Base-by-base conservation (phyloP, 2,329 filamentous ascomycete genomes). In the Ophiostoma sp. region DNA sequence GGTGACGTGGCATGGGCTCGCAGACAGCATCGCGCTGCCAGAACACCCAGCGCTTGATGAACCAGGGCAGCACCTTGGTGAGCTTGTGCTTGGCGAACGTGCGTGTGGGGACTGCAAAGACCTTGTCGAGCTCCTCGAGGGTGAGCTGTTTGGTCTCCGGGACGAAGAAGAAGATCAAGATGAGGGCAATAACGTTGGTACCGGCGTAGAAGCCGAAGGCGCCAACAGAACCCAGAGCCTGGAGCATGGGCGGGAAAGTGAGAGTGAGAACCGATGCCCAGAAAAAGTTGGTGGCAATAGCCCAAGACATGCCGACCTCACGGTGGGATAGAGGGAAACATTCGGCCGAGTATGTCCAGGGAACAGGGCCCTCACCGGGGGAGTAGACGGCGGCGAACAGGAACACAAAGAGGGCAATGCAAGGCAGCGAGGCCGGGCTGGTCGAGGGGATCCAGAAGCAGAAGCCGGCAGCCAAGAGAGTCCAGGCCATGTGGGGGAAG, bases 301-400 rank as follows among this genome's bases (percentile, higher is more conserved):
- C 73, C 73, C 73, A 75, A 4, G 73, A 75, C 75, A 93, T 93
- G 73, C 91, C 91, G 33, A 92, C 86, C 78, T 93, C 91, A 77
- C 91, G 87, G 78, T 93, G 90, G 0, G 89, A 91, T 1, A 93
- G 85, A 0, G 91, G 91, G 79, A 91, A 93, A 1, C 92, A 89
- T 79, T 93, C 91, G 68, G 91, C 90, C 3, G 86, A 87, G 81
- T 92, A 93, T 0, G 88, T 88, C 78, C 90, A 93, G 0, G 90
- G 90, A 15, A 93, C 90, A 11, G 88, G 88, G 0, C 90, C 91
- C 81, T 93, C 91, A 1, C 87, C 79, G 5, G 79, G 79, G 2
- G 79, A 80, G 73, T 80, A 80, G 63, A 78, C 78, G 33, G 77
- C 77, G 33, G 75, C 73, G 50, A 80, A 80, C 57, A 80, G 64